Conservation (phyloP, 176 grass and related monocot genomes). For the Rhynchospora breviuscula region DNA sequence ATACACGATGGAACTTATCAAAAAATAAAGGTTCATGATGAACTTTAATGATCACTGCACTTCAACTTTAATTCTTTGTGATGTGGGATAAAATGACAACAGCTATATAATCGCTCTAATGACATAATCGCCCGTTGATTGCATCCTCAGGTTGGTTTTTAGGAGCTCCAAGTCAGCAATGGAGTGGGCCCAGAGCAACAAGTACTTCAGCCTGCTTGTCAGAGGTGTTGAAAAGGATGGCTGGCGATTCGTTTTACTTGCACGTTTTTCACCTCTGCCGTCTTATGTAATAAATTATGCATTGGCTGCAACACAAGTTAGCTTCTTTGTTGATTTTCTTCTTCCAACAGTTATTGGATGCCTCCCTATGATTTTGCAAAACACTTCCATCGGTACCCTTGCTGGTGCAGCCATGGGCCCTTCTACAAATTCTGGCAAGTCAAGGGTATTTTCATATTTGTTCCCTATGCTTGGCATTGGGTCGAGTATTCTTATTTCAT, state of each 20-base stretch:
- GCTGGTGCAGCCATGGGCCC: conserved; percentile 75
- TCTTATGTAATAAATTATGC: conserved; percentile 94
- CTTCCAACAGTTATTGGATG: conserved; percentile 84
- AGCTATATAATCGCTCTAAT: not conserved
- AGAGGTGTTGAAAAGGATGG: conserved; percentile 85
- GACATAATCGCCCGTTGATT: not conserved
- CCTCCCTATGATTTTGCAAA: conserved; percentile 96
- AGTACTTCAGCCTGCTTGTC: conserved; percentile 75
- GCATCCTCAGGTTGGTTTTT: conserved; percentile 62
- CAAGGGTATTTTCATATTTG: conserved; percentile 55
- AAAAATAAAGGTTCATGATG: not conserved
- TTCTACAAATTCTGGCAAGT: conserved; percentile 58
- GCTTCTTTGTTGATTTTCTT: conserved; percentile 87
- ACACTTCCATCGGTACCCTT: conserved; percentile 85
- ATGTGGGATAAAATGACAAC: not conserved
- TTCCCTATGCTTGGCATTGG: conserved; percentile 77
- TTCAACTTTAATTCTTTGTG: not conserved
- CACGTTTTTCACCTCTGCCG: conserved; percentile 85
- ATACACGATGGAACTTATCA: not conserved
- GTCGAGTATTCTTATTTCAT: conserved; percentile 80
- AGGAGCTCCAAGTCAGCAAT: conserved; percentile 76
- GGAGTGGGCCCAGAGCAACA: conserved; percentile 67
- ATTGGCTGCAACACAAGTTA: conserved; percentile 73
- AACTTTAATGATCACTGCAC: not conserved
- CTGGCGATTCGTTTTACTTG: conserved; percentile 93